Base-by-base conservation (phyloP, 1,139 yeast species). In the Tardiomyces blankii region DNA sequence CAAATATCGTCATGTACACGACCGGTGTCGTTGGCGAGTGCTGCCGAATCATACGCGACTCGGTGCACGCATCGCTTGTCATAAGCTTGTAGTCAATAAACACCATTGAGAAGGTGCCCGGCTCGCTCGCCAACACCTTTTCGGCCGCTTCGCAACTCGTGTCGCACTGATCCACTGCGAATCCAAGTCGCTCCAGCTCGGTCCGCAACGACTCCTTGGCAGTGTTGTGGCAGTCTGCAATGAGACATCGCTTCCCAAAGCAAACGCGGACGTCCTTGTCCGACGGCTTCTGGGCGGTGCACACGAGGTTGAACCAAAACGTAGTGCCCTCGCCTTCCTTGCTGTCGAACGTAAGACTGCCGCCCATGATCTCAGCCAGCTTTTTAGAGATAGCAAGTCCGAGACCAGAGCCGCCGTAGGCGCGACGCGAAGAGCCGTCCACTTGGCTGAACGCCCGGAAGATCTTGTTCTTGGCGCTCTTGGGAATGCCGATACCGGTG, bases 401-500 rank as follows among this genome's bases (percentile, higher is more conserved):
- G 18, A 78, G 62, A 0, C 83, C 83, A 0, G 81, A 69, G 2
- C 83, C 83, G 12, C 82, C 82, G 60, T 69, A 74, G 2, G 66
- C 73, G 49, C 83, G 64, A 50, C 76, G 66, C 1, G 80, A 69
- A 1, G 80, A 75, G 0, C 80, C 80, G 57, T 78, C 82, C 18
- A 75, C 80, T 58, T 77, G 82, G 38, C 77, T 73, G 54, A 78
- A 78, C 1, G 79, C 79, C 5, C 78, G 74, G 59, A 78, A 78
- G 1, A 77, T 73, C 58, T 73, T 75, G 40, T 64, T 62, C 35
- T 67, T 65, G 2, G 77, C 68, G 23, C 67, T 69, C 43, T 66
- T 65, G 2, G 80, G 78, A 42, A 78, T 77, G 5, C 83, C 82
- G 49, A 77, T 77, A n/a, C 83, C 82, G 0, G 82, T 74, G 53